Conservation (phyloP, 2,329 filamentous ascomycete species). For the Ascochyta fabae region DNA sequence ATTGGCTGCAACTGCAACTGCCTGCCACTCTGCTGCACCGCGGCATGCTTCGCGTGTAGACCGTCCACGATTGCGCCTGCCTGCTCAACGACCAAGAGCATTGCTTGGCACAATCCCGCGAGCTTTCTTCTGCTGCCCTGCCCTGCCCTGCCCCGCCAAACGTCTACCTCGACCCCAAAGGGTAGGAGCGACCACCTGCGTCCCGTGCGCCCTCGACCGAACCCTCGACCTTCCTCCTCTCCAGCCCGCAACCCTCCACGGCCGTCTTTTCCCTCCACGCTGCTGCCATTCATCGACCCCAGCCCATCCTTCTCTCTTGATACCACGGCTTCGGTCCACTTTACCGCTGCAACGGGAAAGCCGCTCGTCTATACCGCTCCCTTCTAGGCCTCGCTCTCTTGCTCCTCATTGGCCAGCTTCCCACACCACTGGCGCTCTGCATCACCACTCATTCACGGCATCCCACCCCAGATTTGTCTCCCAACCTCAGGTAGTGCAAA, state of each 20-base stretch:
- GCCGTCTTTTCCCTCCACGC: constrained; percentile 22
- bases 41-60: constrained; percentile 12
- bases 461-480: constrained; percentile 14
- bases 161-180: constrained; percentile 30
- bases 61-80: constrained; percentile 27
- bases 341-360: constrained; percentile 15
- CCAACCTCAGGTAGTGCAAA: constrained; percentile 16
- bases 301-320: constrained; percentile 11
- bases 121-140: constrained; percentile 27
- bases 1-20: constrained; percentile 17
- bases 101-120: constrained; percentile 25
- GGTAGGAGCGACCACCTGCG: constrained; percentile 25
- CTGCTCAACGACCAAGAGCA: constrained; percentile 11
- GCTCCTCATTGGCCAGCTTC: constrained; percentile 30
- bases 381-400: constrained; percentile 15
- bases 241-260: constrained; percentile 15
- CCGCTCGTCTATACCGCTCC: constrained; percentile 14
- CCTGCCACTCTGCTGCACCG: constrained; percentile 12
- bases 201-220: constrained; percentile 23
- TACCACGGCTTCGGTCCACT: constrained; percentile 15
- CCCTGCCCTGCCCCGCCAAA: constrained; percentile 31
- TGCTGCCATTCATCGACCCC: constrained; percentile 22
- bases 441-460: constrained; percentile 28
- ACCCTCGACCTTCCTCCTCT: constrained; percentile 14
- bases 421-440: constrained; percentile 32